These are phyloP conservation scores for Hymenoscyphus albidus DNA, from an alignment of 2,329 filamentous ascomycete genomes.

Conservation along the genomic window DNA sequence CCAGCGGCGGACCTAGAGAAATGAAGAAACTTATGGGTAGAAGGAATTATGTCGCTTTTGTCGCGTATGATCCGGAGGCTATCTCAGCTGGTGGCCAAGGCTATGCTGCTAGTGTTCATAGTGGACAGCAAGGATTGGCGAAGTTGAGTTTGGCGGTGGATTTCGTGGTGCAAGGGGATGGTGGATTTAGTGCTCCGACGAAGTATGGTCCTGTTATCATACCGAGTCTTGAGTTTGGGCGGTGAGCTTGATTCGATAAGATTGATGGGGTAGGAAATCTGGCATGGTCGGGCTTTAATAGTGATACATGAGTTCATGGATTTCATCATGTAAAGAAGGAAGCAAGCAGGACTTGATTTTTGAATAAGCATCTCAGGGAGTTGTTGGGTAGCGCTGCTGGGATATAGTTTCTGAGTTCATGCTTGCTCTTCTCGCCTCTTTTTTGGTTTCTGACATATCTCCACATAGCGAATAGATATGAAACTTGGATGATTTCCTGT, in stretches of 20 bases:
- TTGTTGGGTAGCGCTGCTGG: constrained; percentile 1
- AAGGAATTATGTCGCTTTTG: constrained; percentile 86
- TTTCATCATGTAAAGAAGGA: not conserved
- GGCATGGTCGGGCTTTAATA: not conserved
- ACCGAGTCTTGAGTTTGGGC: constrained; percentile 75
- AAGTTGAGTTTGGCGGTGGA: constrained; percentile 88
- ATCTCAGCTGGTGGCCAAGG: constrained; percentile 26
- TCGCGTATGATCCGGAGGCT: constrained; percentile 89
- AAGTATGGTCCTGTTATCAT: constrained; percentile 98
- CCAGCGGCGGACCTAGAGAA: constrained; percentile 76
- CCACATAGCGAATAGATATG: constrained; percentile 2
- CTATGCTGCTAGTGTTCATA: constrained; percentile 32
- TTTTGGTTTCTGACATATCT: not conserved
- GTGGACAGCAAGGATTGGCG: constrained; percentile 45
- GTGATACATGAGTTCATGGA: not conserved
- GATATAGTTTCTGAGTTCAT: not conserved
- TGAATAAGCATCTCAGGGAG: not conserved
- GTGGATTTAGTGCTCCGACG: constrained; percentile 73
- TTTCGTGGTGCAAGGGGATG: constrained; percentile 94
- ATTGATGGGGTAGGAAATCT: not conserved
- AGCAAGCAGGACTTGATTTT: not conserved
- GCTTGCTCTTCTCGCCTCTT: not conserved
- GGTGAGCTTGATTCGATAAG: constrained; percentile 37
- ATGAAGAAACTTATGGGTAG: constrained; percentile 90
- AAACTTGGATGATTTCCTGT: not conserved